Evolutionary conservation across 1,284 basidiomycete genomes (phyloP).

Genomic region (Tilletiaria anomala): DNA sequence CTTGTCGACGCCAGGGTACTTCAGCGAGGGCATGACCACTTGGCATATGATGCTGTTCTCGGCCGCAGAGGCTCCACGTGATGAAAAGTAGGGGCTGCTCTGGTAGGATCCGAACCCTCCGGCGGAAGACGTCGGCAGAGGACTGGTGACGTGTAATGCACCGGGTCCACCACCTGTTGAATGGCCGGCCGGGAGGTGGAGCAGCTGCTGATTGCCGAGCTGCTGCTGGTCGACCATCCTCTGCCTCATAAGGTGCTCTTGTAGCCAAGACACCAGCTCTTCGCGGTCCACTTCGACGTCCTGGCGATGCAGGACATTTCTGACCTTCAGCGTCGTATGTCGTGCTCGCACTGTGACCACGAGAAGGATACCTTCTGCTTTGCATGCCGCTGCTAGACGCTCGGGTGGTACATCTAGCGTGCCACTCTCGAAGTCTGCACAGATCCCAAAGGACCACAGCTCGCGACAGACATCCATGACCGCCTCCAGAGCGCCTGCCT

Average conservation of each 20-base stretch:
- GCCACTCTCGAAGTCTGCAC: conserved; percentile 66
- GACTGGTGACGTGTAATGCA: too few species aligned
- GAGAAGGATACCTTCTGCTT: conserved; percentile 34
- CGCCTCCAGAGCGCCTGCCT: conserved; percentile 58
- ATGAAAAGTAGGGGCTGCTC: too few species aligned
- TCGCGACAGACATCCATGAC: conserved; percentile 61
- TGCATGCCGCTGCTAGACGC: conserved; percentile 23
- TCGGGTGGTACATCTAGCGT: conserved; percentile 11
- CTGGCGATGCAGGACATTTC: conserved; percentile 18
- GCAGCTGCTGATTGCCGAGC: too few species aligned
- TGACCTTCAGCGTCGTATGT: conserved; percentile 27
- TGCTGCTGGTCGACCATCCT: conserved; percentile 6
- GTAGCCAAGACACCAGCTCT: conserved; percentile 21
- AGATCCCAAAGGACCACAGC: conserved; percentile 66
- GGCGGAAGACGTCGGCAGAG: too few species aligned
- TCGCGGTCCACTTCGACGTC: conserved; percentile 29
- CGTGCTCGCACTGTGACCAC: conserved; percentile 27
- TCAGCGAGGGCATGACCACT: too few species aligned
- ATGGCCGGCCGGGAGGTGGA: too few species aligned
- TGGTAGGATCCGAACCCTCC: too few species aligned
- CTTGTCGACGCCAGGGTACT: too few species aligned
- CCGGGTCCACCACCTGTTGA: too few species aligned
- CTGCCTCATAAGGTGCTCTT: conserved; percentile 23
- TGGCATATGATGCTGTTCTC: too few species aligned
- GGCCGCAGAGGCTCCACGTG: too few species aligned